Conservation (phyloP, 139 green algal species). For the Bryopsis sp. region DNA sequence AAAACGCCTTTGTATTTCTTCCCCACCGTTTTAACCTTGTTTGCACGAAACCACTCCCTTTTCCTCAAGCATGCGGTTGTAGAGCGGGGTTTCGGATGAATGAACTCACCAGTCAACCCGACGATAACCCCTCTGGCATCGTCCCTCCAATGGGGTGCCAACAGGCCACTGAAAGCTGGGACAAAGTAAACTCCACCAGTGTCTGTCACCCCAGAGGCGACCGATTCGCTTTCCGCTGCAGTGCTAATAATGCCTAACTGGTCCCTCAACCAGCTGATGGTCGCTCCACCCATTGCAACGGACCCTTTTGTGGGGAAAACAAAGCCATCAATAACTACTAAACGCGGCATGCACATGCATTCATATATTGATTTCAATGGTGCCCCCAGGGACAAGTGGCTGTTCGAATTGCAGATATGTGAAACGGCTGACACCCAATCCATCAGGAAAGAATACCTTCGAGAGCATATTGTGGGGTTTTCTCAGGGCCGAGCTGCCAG, state of each 20-base stretch:
- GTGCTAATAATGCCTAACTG: conserved; percentile 65
- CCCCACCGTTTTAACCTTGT: too few species aligned
- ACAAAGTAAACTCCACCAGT: conserved; percentile 91
- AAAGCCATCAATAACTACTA: background rate
- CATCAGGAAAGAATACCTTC: conserved; percentile 44
- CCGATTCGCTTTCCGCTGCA: conserved; percentile 39
- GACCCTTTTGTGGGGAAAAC: conserved; percentile 29
- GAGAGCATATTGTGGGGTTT: conserved; percentile 66
- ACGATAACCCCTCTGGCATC: conserved; percentile 78
- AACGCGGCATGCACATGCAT: too few species aligned
- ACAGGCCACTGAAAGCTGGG: conserved; percentile 87
- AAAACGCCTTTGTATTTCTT: background rate
- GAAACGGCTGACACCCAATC: background rate
- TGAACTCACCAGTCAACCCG: conserved; percentile 58
- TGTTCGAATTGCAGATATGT: too few species aligned
- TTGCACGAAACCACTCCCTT: too few species aligned
- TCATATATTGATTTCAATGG: too few species aligned
- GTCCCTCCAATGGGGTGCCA: conserved; percentile 84
- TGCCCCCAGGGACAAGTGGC: too few species aligned
- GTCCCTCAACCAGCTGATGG: conserved; percentile 77
- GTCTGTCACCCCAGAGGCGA: conserved; percentile 41
- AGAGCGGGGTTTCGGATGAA: too few species aligned
- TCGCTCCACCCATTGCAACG: conserved; percentile 73
- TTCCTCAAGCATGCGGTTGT: too few species aligned
- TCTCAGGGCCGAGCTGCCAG: conserved; percentile 67